Percentiles rank a stretch among this genome's conserved stretches.
Evolutionary conservation across 768 basidiomycete species (phyloP).

Genomic region (Lactarius sp.): DNA sequence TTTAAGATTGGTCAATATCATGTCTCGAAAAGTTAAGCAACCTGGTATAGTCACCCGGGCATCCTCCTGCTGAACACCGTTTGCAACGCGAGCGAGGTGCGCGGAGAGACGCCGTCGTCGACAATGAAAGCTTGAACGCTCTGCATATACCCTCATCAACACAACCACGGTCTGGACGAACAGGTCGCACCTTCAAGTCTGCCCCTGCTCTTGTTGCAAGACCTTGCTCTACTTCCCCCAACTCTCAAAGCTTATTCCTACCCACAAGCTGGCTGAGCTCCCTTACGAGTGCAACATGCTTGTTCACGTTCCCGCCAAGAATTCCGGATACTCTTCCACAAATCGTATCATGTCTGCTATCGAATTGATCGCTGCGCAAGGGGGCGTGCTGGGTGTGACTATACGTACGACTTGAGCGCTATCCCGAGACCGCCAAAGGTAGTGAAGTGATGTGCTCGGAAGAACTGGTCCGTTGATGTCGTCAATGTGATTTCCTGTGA

Average conservation of each 20-base stretch:
- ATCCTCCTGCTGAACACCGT: slow-evolving; percentile 74
- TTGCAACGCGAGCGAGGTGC: slow-evolving; percentile 65
- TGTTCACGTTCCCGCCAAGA: slow-evolving; percentile 98
- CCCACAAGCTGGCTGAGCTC: slow-evolving; percentile 90
- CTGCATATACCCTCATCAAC: slow-evolving; percentile 37
- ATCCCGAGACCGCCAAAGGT: slow-evolving; percentile 97
- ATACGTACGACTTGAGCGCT: slow-evolving; percentile 86
- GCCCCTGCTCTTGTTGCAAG: too few species aligned
- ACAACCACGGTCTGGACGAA: neutral
- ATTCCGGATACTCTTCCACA: slow-evolving; percentile 98
- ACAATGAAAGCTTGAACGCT: slow-evolving; percentile 76
- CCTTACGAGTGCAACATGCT: slow-evolving; percentile 95
- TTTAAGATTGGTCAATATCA: slow-evolving; percentile 31
- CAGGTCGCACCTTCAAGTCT: slow-evolving; percentile 66
- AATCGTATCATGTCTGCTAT: slow-evolving; percentile 96
- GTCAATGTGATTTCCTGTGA: slow-evolving; percentile 89
- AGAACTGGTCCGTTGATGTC: slow-evolving; percentile 88
- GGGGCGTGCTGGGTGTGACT: slow-evolving; percentile 85
- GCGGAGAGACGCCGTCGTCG: slow-evolving; percentile 59
- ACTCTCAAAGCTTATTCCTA: slow-evolving; percentile 76
- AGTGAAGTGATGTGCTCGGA: slow-evolving; percentile 80
- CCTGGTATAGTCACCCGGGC: slow-evolving; percentile 47
- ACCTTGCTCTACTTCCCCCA: slow-evolving; percentile 97
- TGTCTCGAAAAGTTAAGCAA: neutral
- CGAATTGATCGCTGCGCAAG: slow-evolving; percentile 84